Conservation (phyloP, 164 flowering plant species). For the Berberis vulgaris region DNA sequence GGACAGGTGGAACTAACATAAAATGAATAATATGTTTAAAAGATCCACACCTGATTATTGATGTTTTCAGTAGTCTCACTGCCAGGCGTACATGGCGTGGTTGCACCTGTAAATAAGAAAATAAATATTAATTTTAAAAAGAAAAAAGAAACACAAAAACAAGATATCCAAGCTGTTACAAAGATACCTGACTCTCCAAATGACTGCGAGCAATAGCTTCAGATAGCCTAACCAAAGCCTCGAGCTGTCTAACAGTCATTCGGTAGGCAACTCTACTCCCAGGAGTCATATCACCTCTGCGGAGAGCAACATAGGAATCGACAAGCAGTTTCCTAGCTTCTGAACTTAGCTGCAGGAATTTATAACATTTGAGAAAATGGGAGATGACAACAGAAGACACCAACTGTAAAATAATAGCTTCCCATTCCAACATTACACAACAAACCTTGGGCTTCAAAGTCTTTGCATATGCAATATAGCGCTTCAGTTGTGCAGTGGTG, state of each 20-base stretch:
- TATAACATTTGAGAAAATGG: conserved; percentile 1
- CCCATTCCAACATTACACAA: background rate
- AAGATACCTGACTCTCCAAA: conserved; percentile 60
- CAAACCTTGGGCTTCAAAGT: conserved; percentile 85
- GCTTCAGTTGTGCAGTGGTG: conserved; percentile 73
- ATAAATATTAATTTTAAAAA: conserved; percentile 1
- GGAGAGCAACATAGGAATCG: conserved; percentile 89
- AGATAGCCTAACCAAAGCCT: conserved; percentile 83
- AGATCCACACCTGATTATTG: conserved; percentile 67
- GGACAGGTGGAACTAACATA: background rate
- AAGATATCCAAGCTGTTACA: background rate
- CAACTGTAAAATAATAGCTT: background rate
- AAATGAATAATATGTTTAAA: background rate
- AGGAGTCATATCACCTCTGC: conserved; percentile 85
- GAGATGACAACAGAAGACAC: background rate
- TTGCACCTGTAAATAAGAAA: conserved; percentile 41
- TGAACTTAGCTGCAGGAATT: conserved; percentile 41
- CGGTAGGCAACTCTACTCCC: conserved; percentile 94
- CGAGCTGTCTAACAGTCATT: conserved; percentile 98
- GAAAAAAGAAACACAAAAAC: background rate
- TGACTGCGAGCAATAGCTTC: conserved; percentile 86
- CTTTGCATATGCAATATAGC: conserved; percentile 87
- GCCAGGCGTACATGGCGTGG: conserved; percentile 71
- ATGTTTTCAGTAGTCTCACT: conserved; percentile 72
- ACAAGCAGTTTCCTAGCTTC: conserved; percentile 83